Conservation (phyloP, 768 basidiomycete genomes). For the Filobasidium wieringae region DNA sequence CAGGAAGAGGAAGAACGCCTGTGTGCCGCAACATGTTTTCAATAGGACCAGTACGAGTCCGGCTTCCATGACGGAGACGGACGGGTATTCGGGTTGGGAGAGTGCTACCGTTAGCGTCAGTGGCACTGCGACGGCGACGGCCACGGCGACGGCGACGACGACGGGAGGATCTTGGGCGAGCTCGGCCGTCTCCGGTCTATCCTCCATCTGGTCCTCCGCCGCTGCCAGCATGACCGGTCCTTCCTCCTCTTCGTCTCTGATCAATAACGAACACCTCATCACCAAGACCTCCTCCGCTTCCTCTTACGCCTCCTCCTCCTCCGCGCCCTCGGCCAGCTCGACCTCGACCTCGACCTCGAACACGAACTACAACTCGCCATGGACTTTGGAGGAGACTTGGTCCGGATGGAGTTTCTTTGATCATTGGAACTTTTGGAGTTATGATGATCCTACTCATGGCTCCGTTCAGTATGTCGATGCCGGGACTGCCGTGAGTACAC, state of each 20-base stretch:
- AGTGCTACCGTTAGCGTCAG: not conserved
- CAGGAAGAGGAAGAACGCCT: constrained; percentile 29
- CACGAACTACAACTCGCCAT: constrained; percentile 15
- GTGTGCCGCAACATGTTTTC: constrained; percentile 15
- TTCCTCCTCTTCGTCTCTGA: not conserved
- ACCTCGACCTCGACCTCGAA: constrained; percentile 11
- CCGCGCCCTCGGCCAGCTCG: constrained; percentile 16
- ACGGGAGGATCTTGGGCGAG: no score
- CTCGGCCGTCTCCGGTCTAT: no score
- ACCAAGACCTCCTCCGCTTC: constrained; percentile 14
- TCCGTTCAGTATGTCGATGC: constrained; percentile 57
- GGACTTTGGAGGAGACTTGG: constrained; percentile 20
- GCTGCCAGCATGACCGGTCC: no score
- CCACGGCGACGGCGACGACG: constrained; percentile 11
- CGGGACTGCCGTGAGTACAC: constrained; percentile 40
- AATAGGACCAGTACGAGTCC: not conserved
- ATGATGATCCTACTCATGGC: constrained; percentile 62
- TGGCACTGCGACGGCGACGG: constrained; percentile 8
- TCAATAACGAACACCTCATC: not conserved
- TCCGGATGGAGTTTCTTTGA: constrained; percentile 54
- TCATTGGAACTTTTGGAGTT: constrained; percentile 57
- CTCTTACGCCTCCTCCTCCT: constrained; percentile 13
- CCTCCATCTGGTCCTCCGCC: no score
- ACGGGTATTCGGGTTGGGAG: not conserved
- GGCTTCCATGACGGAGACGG: not conserved